Evolutionary conservation across 1,284 basidiomycete genomes (phyloP).

Genomic region (Irpex sp.): DNA sequence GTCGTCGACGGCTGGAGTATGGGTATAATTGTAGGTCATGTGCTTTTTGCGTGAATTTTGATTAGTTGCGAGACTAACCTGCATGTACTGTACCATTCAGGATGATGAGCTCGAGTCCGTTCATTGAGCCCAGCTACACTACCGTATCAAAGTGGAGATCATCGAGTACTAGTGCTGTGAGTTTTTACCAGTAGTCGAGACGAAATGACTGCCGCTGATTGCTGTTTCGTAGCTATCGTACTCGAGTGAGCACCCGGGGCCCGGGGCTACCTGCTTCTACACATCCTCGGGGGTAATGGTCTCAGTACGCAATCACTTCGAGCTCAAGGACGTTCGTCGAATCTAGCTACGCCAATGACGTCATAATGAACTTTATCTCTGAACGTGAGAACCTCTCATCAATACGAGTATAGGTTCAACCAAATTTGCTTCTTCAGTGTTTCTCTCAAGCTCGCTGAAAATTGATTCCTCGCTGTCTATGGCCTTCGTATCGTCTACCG

Average conservation of each 20-base stretch:
- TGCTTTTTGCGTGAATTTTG: conserved; percentile 18
- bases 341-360: too few relatives aligned
- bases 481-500: conserved; percentile 40
- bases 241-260: too few relatives aligned
- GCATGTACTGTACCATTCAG: conserved; percentile 32
- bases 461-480: neutral
- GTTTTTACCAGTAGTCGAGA: too few relatives aligned
- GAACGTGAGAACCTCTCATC: conserved; percentile 55
- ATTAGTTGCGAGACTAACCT: too few relatives aligned
- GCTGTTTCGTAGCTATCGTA: too few relatives aligned
- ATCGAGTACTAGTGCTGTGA: conserved; percentile 51
- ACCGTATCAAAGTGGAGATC: conserved; percentile 52
- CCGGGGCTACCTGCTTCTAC: too few relatives aligned
- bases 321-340: too few relatives aligned
- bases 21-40: conserved; percentile 77
- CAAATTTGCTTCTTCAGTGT: too few relatives aligned
- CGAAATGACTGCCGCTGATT: too few relatives aligned
- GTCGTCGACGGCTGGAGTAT: conserved; percentile 93
- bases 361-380: too few relatives aligned
- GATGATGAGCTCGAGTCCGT: conserved; percentile 70
- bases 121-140: conserved; percentile 58
- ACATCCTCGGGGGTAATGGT: too few relatives aligned
- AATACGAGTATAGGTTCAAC: conserved; percentile 24
- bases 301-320: too few relatives aligned
- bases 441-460: neutral